A percentile compares a stretch with the other conserved stretches of the same genome.
These are phyloP conservation scores for Aspergillus clavatus DNA, from an alignment of 2,329 filamentous ascomycete genomes.

Conservation along the genomic window DNA sequence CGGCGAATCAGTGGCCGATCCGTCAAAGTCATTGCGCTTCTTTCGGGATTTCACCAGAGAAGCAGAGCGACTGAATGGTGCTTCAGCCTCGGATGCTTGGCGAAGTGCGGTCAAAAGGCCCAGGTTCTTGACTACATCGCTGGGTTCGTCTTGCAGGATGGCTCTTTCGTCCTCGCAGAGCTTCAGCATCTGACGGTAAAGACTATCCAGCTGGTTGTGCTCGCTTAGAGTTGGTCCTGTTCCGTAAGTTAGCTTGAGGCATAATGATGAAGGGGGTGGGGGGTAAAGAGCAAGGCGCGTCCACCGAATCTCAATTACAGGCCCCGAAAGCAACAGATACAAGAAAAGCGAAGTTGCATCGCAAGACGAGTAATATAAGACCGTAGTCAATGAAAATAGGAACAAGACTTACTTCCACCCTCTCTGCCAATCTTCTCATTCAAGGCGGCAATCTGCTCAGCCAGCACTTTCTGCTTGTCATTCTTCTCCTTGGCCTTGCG, in stretches of 20 bases:
- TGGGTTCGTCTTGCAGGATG: slow-evolving; percentile 46
- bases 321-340: too few relatives aligned
- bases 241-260: slow-evolving; percentile 11
- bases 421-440: slow-evolving; percentile 43
- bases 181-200: slow-evolving; percentile 45
- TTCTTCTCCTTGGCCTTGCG: slow-evolving; percentile 42
- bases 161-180: slow-evolving; percentile 47
- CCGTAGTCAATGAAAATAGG: too few relatives aligned
- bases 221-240: slow-evolving; percentile 36
- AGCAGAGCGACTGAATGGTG: slow-evolving; percentile 34
- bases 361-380: too few relatives aligned
- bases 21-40: slow-evolving; percentile 43
- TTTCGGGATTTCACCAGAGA: slow-evolving; percentile 43
- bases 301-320: too few relatives aligned
- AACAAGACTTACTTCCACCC: slow-evolving; percentile 36
- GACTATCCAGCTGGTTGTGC: slow-evolving; percentile 42
- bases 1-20: slow-evolving; percentile 42
- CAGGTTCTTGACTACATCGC: slow-evolving; percentile 48
- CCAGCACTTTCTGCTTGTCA: slow-evolving; percentile 37
- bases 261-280: too few relatives aligned
- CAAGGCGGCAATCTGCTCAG: slow-evolving; percentile 38
- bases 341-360: too few relatives aligned
- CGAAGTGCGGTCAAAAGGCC: slow-evolving; percentile 47
- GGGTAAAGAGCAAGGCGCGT: too few relatives aligned
- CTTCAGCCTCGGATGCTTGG: slow-evolving; percentile 44